Base-by-base conservation (phyloP, 2,329 filamentous ascomycete genomes). In the Exophiala bonariae region DNA sequence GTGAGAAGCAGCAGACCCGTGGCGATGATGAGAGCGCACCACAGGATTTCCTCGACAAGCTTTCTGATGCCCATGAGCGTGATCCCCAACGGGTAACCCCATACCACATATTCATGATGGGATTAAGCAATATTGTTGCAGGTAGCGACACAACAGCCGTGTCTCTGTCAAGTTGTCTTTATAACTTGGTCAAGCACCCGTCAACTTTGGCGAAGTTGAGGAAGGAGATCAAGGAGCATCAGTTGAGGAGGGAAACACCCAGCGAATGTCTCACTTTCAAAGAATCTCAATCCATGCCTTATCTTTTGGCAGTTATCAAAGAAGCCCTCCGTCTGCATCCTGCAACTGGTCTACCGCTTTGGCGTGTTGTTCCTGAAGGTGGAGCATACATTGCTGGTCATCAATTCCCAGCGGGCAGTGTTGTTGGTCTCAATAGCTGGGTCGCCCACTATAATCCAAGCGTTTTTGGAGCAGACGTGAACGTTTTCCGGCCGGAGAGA, bases 321-420 rank as follows among this genome's bases (percentile, higher is more conserved):
- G 88, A 93, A 65, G 80, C 83, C 3, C 87, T 91, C 70, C 80
- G 87, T 9, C 61, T 89, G 56, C 85, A 91, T 62, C 87, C 88
- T 0, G 85, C 87, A 0, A 77, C 84, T 0, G 87, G 86, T 0
- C 70, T 90, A 3, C 81, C 83, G 0, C 72, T 91, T 36, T 87
- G 91, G 66, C 79, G 88, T 47, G 73, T 90, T 35, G 84, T 88
- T 0, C 87, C 87, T 35, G 10, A 83, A 89, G 52, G 65, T 63
- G 0, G 91, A 79, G 63, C 64, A 70, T 90, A 2, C 81, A 0
- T 42, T 63, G 1, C 68, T 63, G 0, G 76, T 77, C 0, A 62
- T 64, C 0, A 64, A 66, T 3, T 64, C 79, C 3, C 61, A 63
- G 1, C 63, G 66, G 30, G 65, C 60, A 6, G 67, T 0, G 60